These are phyloP conservation scores for Smittium culicis DNA, from an alignment of 371 early-diverging fungal genomes.

Conservation along the genomic window DNA sequence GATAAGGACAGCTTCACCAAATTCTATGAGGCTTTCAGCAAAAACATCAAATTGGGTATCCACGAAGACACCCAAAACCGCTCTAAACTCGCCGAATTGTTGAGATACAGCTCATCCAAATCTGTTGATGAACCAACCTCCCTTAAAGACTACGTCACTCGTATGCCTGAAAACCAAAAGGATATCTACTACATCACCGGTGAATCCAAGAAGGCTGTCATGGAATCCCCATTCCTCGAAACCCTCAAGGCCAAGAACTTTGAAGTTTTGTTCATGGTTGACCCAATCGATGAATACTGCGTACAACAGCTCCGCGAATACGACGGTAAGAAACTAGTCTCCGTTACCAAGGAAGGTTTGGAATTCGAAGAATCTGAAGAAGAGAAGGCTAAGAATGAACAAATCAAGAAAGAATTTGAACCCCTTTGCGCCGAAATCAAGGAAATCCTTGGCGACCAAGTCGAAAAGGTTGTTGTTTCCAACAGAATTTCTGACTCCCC, in stretches of 20 bases:
- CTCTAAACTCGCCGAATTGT: slow-evolving; percentile 72
- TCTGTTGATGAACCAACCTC: slow-evolving; percentile 76
- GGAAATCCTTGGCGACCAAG: slow-evolving; percentile 89
- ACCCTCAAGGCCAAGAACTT: slow-evolving; percentile 94
- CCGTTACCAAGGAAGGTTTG: slow-evolving; percentile 96
- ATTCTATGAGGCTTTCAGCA: slow-evolving; percentile 84
- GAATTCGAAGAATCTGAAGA: no score
- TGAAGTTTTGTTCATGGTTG: slow-evolving; percentile 90
- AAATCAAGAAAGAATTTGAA: slow-evolving; percentile 88
- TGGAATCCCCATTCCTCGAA: slow-evolving; percentile 96
- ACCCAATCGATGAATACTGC: slow-evolving; percentile 92
- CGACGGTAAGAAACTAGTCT: slow-evolving; percentile 96
- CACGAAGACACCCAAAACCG: slow-evolving; percentile 80
- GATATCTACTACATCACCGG: slow-evolving; percentile 97
- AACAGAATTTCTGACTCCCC: slow-evolving; percentile 91
- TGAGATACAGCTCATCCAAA: slow-evolving; percentile 88
- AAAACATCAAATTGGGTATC: slow-evolving; percentile 86
- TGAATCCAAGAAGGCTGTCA: slow-evolving; percentile 83
- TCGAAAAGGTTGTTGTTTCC: slow-evolving; percentile 95
- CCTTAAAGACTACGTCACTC: slow-evolving; percentile 86
- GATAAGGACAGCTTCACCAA: slow-evolving; percentile 85
- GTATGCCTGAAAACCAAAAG: slow-evolving; percentile 64
- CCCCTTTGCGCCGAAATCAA: slow-evolving; percentile 69
- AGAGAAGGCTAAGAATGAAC: no score
- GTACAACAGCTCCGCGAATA: slow-evolving; percentile 96